A percentile compares a stretch with the other conserved stretches of the same genome.
phyloP scores from a whole-genome alignment of 768 basidiomycete genomes.

The Daedaleopsis nitida region DNA sequence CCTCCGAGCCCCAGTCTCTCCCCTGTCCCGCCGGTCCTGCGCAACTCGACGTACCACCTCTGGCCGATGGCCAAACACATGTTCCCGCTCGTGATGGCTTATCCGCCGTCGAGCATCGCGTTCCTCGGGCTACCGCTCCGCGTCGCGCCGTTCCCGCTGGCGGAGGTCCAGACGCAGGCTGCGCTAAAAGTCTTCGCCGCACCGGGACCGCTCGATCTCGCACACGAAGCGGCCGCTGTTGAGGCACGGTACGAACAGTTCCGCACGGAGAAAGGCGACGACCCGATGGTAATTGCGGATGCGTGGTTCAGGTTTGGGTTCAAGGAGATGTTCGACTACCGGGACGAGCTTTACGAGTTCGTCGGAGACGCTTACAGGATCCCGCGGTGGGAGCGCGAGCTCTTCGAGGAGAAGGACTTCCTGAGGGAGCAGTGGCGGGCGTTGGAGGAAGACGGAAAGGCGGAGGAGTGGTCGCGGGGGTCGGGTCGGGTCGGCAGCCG shows the following conservation, averaged over 20 bases:
- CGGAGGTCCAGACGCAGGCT: constrained; percentile 76
- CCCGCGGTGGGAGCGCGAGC: constrained; percentile 57
- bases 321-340: constrained; percentile 67
- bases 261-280: constrained; percentile 16
- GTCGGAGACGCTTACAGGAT: constrained; percentile 39
- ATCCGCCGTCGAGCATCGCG: constrained; percentile 54
- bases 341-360: constrained; percentile 54
- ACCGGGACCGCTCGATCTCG: constrained; percentile 49
- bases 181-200: constrained; percentile 56
- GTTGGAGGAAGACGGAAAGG: constrained; percentile 56
- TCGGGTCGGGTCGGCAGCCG: constrained; percentile 64
- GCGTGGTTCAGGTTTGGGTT: constrained; percentile 56
- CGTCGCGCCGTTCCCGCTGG: constrained; percentile 73
- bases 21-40: constrained; percentile 51
- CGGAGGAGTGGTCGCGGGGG: constrained; percentile 56
- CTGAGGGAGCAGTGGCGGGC: constrained; percentile 60
- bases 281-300: constrained; percentile 47
- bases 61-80: constrained; percentile 74
- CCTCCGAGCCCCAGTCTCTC: constrained; percentile 43
- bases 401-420: constrained; percentile 49
- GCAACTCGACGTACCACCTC: constrained; percentile 66
- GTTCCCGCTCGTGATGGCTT: constrained; percentile 56
- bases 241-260: constrained; percentile 50
- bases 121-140: constrained; percentile 64
- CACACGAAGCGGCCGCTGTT: constrained; percentile 48